phyloP scores from a whole-genome alignment of 2,329 filamentous ascomycete genomes.

The Phyllosticta citrichinensis region DNA sequence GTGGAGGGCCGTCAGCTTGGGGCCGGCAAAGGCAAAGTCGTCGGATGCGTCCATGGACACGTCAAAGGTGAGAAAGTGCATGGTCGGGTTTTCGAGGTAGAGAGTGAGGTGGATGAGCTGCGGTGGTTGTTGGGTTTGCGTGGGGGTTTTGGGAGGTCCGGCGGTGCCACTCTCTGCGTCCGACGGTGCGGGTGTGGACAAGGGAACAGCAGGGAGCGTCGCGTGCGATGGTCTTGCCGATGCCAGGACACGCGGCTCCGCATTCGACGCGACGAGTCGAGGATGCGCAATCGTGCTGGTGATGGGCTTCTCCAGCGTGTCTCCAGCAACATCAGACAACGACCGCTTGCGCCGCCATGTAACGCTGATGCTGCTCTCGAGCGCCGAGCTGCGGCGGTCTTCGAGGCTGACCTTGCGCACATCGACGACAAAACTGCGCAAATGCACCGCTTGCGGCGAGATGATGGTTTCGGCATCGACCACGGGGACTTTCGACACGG shows the following conservation, averaged over 20 bases:
- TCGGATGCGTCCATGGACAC: slow-evolving; percentile 86
- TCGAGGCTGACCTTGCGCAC: slow-evolving; percentile 71
- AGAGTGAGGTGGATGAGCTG: slow-evolving; percentile 40
- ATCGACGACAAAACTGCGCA: slow-evolving; percentile 62
- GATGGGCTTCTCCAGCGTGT: slow-evolving; percentile 26
- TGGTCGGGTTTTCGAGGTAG: slow-evolving; percentile 86
- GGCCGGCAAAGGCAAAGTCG: slow-evolving; percentile 83
- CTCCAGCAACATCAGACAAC: not conserved
- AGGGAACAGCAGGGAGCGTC: not conserved
- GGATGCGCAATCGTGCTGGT: slow-evolving; percentile 57
- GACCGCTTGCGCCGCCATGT: slow-evolving; percentile 58
- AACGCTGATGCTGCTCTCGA: slow-evolving; percentile 68
- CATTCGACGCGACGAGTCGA: slow-evolving; percentile 67
- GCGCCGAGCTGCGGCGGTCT: slow-evolving; percentile 62
- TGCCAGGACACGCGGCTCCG: slow-evolving; percentile 74
- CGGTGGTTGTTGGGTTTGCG: not conserved
- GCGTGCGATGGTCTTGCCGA: slow-evolving; percentile 29
- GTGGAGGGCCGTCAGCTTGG: slow-evolving; percentile 71
- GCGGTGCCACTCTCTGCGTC: not conserved
- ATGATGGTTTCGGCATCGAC: slow-evolving; percentile 35
- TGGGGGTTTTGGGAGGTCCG: not conserved
- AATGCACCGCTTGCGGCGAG: slow-evolving; percentile 56
- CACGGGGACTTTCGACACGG: slow-evolving; percentile 17
- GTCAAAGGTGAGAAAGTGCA: slow-evolving; percentile 89
- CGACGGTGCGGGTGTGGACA: not conserved